Conservation (phyloP, 805 yeast species). For the Pichia deserticola region DNA sequence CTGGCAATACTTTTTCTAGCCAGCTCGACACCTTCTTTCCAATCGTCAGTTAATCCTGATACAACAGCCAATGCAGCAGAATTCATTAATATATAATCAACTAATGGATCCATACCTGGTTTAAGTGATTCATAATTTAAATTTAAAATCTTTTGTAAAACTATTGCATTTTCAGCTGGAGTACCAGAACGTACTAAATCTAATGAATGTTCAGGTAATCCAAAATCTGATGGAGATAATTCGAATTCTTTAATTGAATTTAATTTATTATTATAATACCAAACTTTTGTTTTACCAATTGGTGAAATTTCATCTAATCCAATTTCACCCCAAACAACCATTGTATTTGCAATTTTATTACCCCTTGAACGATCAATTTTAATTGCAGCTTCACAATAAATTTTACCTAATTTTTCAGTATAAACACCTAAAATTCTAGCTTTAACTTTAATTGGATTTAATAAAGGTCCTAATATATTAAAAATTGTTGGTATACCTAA, state of each 20-base stretch:
- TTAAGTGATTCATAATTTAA: conserved; percentile 32
- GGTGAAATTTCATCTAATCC: conserved; percentile 95
- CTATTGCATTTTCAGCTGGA: conserved; percentile 72
- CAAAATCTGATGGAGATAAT: conserved; percentile 72
- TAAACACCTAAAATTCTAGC: conserved; percentile 89
- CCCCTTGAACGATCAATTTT: conserved; percentile 45
- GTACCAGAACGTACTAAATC: conserved; percentile 73
- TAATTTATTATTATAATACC: conserved; percentile 49
- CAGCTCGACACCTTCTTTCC: conserved; percentile 69
- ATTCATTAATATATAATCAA: conserved; percentile 87
- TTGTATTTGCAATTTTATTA: conserved; percentile 42
- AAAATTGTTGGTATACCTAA: conserved; percentile 90
- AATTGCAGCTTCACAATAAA: conserved; percentile 76
- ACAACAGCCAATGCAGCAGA: conserved; percentile 82
- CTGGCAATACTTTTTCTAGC: conserved; percentile 63
- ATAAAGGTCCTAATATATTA: conserved; percentile 87
- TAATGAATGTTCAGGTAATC: conserved; percentile 65
- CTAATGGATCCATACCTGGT: conserved; percentile 54
- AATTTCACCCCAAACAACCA: conserved; percentile 89
- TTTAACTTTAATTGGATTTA: conserved; percentile 79
- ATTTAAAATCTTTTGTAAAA: conserved; percentile 37
- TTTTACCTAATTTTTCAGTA: conserved; percentile 67
- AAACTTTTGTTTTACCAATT: conserved; percentile 69
- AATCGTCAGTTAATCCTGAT: conserved; percentile 56
- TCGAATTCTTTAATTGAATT: conserved; percentile 34